A percentile compares a stretch with the other conserved stretches of the same genome.
phyloP scores from a whole-genome alignment of 768 basidiomycete genomes.

The Trametes sanguinea region DNA sequence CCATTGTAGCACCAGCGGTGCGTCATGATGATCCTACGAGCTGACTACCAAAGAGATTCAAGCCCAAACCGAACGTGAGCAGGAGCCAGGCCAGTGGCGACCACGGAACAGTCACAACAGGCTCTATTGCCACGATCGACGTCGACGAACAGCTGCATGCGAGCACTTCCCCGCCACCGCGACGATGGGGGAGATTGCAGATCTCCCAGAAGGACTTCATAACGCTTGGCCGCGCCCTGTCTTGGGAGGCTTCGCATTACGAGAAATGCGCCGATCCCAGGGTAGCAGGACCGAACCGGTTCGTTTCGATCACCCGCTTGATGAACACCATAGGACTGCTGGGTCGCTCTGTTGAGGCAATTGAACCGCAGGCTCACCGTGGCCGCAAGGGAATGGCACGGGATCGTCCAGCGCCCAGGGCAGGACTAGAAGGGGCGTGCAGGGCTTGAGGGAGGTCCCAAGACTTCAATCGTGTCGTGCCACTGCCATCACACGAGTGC shows the following conservation, averaged over 20 bases:
- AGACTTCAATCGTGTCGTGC: not conserved
- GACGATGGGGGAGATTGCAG: not conserved
- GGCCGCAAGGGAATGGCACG: not conserved
- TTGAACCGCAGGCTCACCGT: not conserved
- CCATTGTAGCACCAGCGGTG: too few relatives aligned
- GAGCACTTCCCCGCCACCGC: not conserved
- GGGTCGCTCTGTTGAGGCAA: not conserved
- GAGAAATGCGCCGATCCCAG: not conserved
- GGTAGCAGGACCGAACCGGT: not conserved
- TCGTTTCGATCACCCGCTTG: not conserved
- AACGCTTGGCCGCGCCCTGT: not conserved
- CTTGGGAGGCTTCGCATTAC: not conserved
- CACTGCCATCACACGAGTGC: conserved; percentile 1
- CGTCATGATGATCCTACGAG: too few relatives aligned
- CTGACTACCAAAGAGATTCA: too few relatives aligned
- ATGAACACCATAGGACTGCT: not conserved
- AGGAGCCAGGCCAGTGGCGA: too few relatives aligned
- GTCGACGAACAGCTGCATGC: not conserved
- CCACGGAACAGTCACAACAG: too few relatives aligned
- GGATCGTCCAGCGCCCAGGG: not conserved
- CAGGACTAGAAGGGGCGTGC: not conserved
- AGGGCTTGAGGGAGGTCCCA: conserved; percentile 9
- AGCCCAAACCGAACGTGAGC: too few relatives aligned
- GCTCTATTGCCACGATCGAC: not conserved
- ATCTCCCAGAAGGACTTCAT: conserved; percentile 2